Evolutionary conservation across 164 flowering plant species (phyloP).

Genomic region (Liriodendron chinense): DNA sequence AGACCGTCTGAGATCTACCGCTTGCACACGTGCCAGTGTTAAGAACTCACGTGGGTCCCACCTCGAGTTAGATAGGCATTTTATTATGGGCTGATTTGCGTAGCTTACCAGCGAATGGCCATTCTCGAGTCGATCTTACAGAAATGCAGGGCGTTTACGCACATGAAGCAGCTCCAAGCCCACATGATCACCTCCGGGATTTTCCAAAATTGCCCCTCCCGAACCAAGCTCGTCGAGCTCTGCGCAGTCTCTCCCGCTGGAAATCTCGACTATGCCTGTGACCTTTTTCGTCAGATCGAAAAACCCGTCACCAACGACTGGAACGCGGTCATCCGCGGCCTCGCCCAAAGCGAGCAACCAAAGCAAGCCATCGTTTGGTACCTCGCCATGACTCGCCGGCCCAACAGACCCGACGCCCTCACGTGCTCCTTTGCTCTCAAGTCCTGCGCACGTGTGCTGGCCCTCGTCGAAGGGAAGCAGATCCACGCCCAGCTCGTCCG

Average conservation of each 20-base stretch:
- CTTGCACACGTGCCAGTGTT: no score
- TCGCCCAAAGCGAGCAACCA: constrained; percentile 52
- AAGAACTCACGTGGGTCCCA: no score
- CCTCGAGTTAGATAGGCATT: no score
- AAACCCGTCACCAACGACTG: constrained; percentile 68
- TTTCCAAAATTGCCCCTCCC: constrained; percentile 39
- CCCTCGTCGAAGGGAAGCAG: constrained; percentile 47
- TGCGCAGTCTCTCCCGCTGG: constrained; percentile 56
- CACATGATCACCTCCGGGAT: constrained; percentile 53
- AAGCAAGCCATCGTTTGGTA: constrained; percentile 40
- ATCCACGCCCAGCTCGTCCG: constrained; percentile 52
- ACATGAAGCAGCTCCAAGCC: constrained; percentile 68
- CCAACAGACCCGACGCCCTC: constrained; percentile 61
- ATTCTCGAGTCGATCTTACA: constrained; percentile 35
- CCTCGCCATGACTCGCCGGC: constrained; percentile 32
- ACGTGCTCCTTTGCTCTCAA: constrained; percentile 80
- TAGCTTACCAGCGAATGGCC: constrained; percentile 18
- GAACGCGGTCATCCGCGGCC: constrained; percentile 83
- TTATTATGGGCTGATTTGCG: no score
- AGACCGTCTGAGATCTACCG: no score
- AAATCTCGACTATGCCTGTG: constrained; percentile 50
- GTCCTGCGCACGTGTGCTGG: constrained; percentile 73
- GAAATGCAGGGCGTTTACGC: constrained; percentile 45
- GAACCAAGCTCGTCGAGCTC: constrained; percentile 63
- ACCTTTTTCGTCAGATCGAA: constrained; percentile 40